These are phyloP conservation scores for Talaromyces stipitatus DNA, from an alignment of 495 filamentous ascomycete species.

Conservation along the genomic window DNA sequence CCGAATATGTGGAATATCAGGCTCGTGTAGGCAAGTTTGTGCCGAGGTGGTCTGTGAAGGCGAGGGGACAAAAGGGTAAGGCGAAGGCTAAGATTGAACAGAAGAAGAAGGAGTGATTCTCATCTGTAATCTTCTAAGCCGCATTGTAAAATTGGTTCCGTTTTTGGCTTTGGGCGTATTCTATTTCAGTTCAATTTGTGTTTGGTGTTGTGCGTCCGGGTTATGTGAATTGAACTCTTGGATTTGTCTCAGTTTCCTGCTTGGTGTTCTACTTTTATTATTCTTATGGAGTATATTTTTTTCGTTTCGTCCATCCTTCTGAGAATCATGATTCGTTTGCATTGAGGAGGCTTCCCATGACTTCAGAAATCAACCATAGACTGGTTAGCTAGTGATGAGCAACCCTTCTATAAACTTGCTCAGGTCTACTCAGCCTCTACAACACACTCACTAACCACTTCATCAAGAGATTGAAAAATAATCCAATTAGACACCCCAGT, in stretches of 20 bases:
- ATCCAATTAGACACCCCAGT: background rate
- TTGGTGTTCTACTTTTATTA: no score
- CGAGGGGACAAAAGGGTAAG: slow-evolving; percentile 9
- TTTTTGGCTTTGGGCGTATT: no score
- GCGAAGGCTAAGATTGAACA: background rate
- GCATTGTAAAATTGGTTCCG: no score
- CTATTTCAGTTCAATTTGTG: background rate
- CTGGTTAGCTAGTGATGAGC: no score
- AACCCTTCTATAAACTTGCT: no score
- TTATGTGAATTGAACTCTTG: background rate
- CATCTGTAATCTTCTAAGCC: background rate
- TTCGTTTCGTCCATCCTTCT: no score
- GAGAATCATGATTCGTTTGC: no score
- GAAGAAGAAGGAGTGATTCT: slow-evolving; percentile 1
- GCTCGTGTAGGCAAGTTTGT: slow-evolving; percentile 72
- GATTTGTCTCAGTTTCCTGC: no score
- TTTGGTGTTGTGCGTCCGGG: background rate
- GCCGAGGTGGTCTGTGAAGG: slow-evolving; percentile 49
- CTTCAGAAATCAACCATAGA: no score
- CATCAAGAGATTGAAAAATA: background rate
- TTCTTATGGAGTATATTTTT: no score
- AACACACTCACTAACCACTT: background rate
- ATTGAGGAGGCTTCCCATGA: no score
- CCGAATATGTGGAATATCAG: slow-evolving; percentile 83
- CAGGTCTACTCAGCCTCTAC: no score